Base-by-base conservation (phyloP, 306 rosid species). In the Glycine latifolia region DNA sequence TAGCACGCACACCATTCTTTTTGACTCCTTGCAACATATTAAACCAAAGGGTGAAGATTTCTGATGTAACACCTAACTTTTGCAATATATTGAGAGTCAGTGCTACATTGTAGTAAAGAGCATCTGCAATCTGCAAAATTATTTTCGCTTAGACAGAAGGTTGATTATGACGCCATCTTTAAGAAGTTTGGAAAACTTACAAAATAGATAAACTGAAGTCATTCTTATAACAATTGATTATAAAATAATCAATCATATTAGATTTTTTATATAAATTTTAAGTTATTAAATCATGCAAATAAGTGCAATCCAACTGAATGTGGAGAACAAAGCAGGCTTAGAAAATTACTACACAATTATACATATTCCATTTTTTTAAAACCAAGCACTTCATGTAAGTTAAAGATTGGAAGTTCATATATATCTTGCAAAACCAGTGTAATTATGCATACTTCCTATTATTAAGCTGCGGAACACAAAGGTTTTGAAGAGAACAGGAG, bases 21-120 rank as follows among this genome's bases (percentile, higher is more conserved):
- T 89, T 95, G 76, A 90, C 92, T 85, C 90, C 93, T 67, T 90
- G 94, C 78, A 95, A 89, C 99, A 95, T 91, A 76, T 85, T 94
- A 82, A 95, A 93, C 99, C 99, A 95, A 78, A 91, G 97, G 81
- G 82, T 90, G 83, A 95, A 95, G 6, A 95, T 86, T 79, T 95
- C 91, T 50, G 95, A 84, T 15, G 97, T 92, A 77, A 91, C 92
- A 35, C 95, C 97, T 41, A 93, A 82, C 85, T 85, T 90, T 48
- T 93, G 97, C 87, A 95, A 87, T 87, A 92, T 86, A 82, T 63
- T 62, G 70, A 95, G 91, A 3, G 99, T 88, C 68, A 95, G 83
- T 48, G 91, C 71, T 10, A 98, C 89, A 77, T 93, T 93, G 81
- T 95, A 95, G 90, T 90, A 93, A 37, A 95, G 92, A 67, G 94